Evolutionary conservation across 257 asterid species (phyloP).

Genomic region (Schizonepeta tenuifolia): DNA sequence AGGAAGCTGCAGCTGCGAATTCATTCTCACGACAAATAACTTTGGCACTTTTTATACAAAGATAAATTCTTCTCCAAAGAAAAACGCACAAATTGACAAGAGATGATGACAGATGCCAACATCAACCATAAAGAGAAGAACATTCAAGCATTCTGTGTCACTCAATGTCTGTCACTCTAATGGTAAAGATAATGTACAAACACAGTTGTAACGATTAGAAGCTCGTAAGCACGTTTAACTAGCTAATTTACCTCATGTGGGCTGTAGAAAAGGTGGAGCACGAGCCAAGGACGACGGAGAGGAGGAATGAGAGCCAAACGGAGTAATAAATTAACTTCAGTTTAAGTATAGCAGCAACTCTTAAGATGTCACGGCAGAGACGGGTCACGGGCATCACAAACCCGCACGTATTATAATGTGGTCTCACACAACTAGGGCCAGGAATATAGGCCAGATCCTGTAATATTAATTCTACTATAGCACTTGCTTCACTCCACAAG

Average conservation of each 20-base stretch:
- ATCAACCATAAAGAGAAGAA: slow-evolving; percentile 10
- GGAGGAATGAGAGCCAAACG: neutral
- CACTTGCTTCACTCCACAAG: neutral
- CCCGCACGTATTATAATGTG: neutral
- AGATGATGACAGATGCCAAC: neutral
- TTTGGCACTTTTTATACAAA: neutral
- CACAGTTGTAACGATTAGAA: neutral
- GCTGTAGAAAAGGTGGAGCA: neutral
- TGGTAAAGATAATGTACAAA: neutral
- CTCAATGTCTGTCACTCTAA: neutral
- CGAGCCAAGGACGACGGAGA: neutral
- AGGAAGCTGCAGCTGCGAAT: slow-evolving; percentile 23
- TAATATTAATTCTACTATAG: slow-evolving; percentile 1
- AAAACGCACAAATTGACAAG: slow-evolving; percentile 14
- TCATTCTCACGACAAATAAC: slow-evolving; percentile 11
- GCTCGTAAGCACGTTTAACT: neutral
- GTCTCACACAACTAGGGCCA: slow-evolving; percentile 8
- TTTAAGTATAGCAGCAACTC: neutral
- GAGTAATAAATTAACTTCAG: neutral
- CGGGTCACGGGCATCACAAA: slow-evolving; percentile 8
- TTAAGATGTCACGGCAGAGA: neutral
- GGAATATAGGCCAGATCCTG: slow-evolving; percentile 12
- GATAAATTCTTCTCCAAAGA: slow-evolving; percentile 25
- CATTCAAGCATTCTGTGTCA: slow-evolving; percentile 7
- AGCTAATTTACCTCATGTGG: neutral